Base-by-base conservation (phyloP, 805 yeast species). In the Ogataea angusta region DNA sequence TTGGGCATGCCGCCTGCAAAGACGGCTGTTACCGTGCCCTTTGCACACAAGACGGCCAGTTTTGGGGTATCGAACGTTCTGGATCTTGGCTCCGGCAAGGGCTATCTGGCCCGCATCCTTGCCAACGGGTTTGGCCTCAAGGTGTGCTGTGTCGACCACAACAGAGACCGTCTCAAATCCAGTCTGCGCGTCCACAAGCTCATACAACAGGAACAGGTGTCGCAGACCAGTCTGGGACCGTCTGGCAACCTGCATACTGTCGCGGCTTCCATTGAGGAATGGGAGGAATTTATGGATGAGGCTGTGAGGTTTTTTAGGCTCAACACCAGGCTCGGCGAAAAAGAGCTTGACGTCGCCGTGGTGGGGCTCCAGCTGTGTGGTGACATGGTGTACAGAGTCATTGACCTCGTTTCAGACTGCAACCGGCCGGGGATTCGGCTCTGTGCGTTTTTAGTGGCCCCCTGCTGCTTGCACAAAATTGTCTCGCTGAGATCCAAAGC, bases 1-100 rank as follows among this genome's bases (percentile, higher is more conserved):
- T 26, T 51, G 23, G 56, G 56, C 6, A 43, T 51, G 49, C 32
- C 53, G 16, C 36, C 37, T 4, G 32, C 37, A 2, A 39, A 43
- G 27, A 40, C 38, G 18, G 30, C 30, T 12, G 42, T 43, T 8
- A 40, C 50, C 5, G 18, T 49, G 6, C 49, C 56, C 6, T 49
- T 51, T 27, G 50, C 53, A 2, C 23, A 28, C 4, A n/a, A 35
- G 9, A 38, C 41, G 4, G 40, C 42, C 5, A 17, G 30, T 12
- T 32, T 38, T 13, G 31, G 38, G 15, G 26, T 31, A 1, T 33
- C 27, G 5, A 40, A 27, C 31, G 36, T 57, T 0, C 34, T 59
- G 10, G 66, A 61, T 30, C 42, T 61, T 14, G 66, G 60, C 7
- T 55, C 64, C 1, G 66, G 66, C 4, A 61, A 59, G 33, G 64